Evolutionary conservation across 1,284 basidiomycete species (phyloP), one percentile per base, ranked within the genome.

Genomic region (Sutorius eximius): DNA sequence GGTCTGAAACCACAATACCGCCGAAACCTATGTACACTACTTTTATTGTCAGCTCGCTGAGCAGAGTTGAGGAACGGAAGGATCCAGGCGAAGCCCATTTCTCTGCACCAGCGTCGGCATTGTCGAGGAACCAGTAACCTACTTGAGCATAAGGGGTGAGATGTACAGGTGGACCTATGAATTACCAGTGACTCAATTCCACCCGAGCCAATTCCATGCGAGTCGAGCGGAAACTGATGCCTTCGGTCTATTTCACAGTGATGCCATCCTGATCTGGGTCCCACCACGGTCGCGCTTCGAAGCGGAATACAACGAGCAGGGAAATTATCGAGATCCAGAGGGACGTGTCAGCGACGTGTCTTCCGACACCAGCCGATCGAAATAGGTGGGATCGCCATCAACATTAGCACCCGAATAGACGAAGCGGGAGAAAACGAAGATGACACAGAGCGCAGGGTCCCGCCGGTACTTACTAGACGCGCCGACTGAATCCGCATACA

Each of bases 161-260:
- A 45, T 52, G 22, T 12, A 45, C 15, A 38, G 32, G 20, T 30
- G 33, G 43, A 33, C 41, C 47, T 37, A 52, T 12, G 41, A 51
- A 51, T 59, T 63, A 88, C 91, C 95, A 49, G 94, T 96, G 1
- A 98, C 86, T 50, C 93, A 88, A 59, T 98, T 97, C 93, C 95
- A 98, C 71, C 98, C 96, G 9, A 93, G 93, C 96, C 96, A 98
- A 71, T 99, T 87, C n/a, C n/a, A n/a, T n/a, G n/a, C n/a, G n/a
- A n/a, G n/a, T n/a, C n/a, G n/a, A n/a, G n/a, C n/a, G n/a, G n/a
- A n/a, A n/a, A n/a, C n/a, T 57, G 8, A 69, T 0, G 2, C 60
- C 62, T 36, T 20, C 48, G 2, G 59, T 48, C 68, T 64, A 68
- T 51, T 52, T 44, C 50, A 66, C 64, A 27, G 63, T 56, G 45